Evolutionary conservation across 768 basidiomycete species (phyloP), one percentile per base, ranked within the genome.

Genomic region (Gymnopilus junonius): DNA sequence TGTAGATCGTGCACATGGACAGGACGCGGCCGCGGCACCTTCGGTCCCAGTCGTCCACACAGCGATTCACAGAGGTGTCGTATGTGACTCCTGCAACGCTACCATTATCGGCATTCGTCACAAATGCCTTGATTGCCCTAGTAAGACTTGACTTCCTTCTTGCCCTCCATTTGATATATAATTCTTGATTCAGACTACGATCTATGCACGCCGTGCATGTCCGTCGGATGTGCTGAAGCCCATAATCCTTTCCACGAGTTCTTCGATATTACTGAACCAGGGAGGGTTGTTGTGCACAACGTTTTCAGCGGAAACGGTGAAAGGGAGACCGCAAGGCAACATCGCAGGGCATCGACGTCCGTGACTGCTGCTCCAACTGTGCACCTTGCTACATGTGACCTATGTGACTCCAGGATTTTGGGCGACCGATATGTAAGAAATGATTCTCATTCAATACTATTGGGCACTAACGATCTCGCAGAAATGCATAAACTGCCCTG

Each of bases 401-500:
- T 94, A 25, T 96, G 94, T 68, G 87, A 91, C 64, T 88, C 87
- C 1, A 73, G 79, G 2, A 91, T 96, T 67, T 67, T 74, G 27
- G 94, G 94, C 2, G 78, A 81, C 46, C 87, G 94, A 46, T 95
- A 86, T 78, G 91, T 94, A 70, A 76, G 91, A 60, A 10, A 32
- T 31, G 8, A 43, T 39, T 55, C 11, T 67, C n/a, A 17, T 56
- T 53, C 8, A 32, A 45, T 62, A 27, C 27, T 23, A 50, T 34
- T 21, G 5, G 31, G 39, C 40, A 14, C 23, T 39, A 65, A 60
- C 10, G 54, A 20, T 37, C 25, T 29, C 27, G 2, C 34, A 93
- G 91, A 94, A 93, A 89, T 94, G 92, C 69, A 61, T 88, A 8
- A 72, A 78, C 60, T 95, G 93, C 75, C 92, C 93, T n/a, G 92